Evolutionary conservation across 2,329 filamentous ascomycete species (phyloP).

Genomic region (Tolypocladium sp.): DNA sequence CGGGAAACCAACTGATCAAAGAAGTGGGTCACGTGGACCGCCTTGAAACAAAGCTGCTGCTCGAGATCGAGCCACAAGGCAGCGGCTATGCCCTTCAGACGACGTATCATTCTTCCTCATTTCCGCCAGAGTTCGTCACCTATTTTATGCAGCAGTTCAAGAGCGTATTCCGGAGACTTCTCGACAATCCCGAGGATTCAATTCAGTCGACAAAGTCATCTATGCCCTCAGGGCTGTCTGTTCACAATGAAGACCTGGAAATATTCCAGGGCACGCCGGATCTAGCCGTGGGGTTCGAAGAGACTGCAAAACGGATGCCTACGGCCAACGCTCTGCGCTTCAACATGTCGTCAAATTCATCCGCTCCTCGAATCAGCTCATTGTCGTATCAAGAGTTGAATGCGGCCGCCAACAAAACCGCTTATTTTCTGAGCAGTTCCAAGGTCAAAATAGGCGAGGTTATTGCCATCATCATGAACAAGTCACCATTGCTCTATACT

Average conservation of each 20-base stretch:
- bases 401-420: conserved; percentile 52
- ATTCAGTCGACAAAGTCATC: conserved; percentile 7
- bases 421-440: conserved; percentile 36
- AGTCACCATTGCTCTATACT: conserved; percentile 63
- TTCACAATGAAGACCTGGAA: conserved; percentile 33
- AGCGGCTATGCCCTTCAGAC: conserved; percentile 31
- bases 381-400: conserved; percentile 62
- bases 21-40: conserved; percentile 57
- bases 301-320: conserved; percentile 36
- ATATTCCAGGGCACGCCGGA: conserved; percentile 27
- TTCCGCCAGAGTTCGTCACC: conserved; percentile 46
- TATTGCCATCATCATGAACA: conserved; percentile 70
- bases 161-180: conserved; percentile 27
- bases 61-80: conserved; percentile 62
- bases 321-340: conserved; percentile 56
- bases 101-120: conserved; percentile 35
- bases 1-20: conserved; percentile 26
- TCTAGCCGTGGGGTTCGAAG: conserved; percentile 46
- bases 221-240: conserved; percentile 31
- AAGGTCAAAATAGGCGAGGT: conserved; percentile 44
- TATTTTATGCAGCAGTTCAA: conserved; percentile 55
- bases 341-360: conserved; percentile 25
- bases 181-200: conserved; percentile 12
- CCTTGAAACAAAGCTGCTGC: conserved; percentile 64
- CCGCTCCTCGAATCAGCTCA: conserved; percentile 18